Percentiles rank a stretch among this genome's conserved stretches.
These are phyloP conservation scores for Thecaphora frezii DNA, from an alignment of 1,284 basidiomycete genomes.

Conservation along the genomic window DNA sequence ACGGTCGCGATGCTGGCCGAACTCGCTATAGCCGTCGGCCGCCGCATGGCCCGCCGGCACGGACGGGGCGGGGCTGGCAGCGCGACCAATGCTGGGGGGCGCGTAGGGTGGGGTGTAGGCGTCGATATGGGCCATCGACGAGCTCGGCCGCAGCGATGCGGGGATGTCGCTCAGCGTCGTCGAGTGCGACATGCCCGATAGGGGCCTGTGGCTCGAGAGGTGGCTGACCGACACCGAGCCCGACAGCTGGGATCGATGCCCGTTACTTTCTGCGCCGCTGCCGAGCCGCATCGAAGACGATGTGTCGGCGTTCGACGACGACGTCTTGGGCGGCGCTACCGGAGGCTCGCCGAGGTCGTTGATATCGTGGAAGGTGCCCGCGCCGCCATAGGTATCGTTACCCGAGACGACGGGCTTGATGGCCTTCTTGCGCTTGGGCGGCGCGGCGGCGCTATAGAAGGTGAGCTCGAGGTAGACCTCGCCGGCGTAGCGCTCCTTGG, in stretches of 20 bases:
- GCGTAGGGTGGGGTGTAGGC: constrained; percentile 53
- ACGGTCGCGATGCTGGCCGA: constrained; percentile 5
- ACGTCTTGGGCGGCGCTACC: constrained; percentile 4
- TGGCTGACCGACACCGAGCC: constrained; percentile 30
- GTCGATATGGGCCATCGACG: constrained; percentile 46
- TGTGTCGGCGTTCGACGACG: constrained; percentile 5
- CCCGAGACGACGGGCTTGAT: constrained; percentile 26
- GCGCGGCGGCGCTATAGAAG: constrained; percentile 52
- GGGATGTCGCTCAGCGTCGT: constrained; percentile 38
- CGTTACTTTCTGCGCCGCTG: constrained; percentile 8
- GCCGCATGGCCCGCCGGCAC: constrained; percentile 11
- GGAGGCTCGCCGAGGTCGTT: constrained; percentile 28
- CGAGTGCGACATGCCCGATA: constrained; percentile 19
- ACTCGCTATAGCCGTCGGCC: not conserved
- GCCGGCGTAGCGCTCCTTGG: constrained; percentile 54
- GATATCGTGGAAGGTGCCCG: constrained; percentile 42
- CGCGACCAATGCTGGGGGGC: constrained; percentile 36
- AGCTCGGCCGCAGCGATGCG: constrained; percentile 45
- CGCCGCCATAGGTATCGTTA: constrained; percentile 46
- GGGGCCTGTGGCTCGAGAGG: constrained; percentile 14
- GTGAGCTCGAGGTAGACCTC: constrained; percentile 58
- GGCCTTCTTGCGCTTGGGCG: constrained; percentile 40
- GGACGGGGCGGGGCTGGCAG: constrained; percentile 37
- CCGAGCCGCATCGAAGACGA: constrained; percentile 45
- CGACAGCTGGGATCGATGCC: constrained; percentile 20